These are phyloP conservation scores for Plasmopara viticola DNA, from an alignment of 352 stramenopile genomes.

Conservation along the genomic window DNA sequence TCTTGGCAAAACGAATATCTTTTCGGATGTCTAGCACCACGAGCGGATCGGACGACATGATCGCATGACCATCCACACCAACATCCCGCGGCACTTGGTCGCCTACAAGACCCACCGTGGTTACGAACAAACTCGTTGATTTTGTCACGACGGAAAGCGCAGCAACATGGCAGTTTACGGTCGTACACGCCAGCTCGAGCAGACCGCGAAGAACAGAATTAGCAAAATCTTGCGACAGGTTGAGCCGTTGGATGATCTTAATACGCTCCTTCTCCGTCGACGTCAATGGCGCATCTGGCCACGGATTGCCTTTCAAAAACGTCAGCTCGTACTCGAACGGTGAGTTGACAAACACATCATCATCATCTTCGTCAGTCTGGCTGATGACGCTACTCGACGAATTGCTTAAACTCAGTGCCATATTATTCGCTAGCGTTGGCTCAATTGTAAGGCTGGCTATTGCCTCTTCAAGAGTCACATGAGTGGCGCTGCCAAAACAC, in stretches of 20 bases:
- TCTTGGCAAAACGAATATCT: slow-evolving; percentile 75
- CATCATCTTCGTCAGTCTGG: slow-evolving; percentile 38
- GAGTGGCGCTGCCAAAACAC: slow-evolving; percentile 26
- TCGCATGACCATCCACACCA: slow-evolving; percentile 60
- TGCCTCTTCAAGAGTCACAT: slow-evolving; percentile 36
- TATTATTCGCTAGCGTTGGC: slow-evolving; percentile 23
- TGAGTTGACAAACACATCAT: slow-evolving; percentile 52
- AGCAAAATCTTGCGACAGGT: slow-evolving; percentile 73
- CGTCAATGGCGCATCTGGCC: slow-evolving; percentile 66
- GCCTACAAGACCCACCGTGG: slow-evolving; percentile 61
- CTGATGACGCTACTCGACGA: slow-evolving; percentile 30
- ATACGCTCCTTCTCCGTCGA: slow-evolving; percentile 47
- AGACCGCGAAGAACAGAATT: slow-evolving; percentile 67
- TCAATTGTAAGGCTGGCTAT: slow-evolving; percentile 36
- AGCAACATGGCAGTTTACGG: slow-evolving; percentile 61
- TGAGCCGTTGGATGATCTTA: slow-evolving; percentile 52
- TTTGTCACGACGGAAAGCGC: slow-evolving; percentile 64
- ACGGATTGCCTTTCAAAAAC: slow-evolving; percentile 68
- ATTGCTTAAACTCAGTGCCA: slow-evolving; percentile 25
- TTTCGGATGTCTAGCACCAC: slow-evolving; percentile 67
- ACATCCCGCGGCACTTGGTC: slow-evolving; percentile 77
- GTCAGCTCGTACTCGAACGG: slow-evolving; percentile 58
- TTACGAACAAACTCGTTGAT: slow-evolving; percentile 69
- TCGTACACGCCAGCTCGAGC: slow-evolving; percentile 63
- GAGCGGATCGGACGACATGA: slow-evolving; percentile 70